These are phyloP conservation scores for Naganishia antarctica DNA, from an alignment of 768 basidiomycete genomes.

Conservation along the genomic window DNA sequence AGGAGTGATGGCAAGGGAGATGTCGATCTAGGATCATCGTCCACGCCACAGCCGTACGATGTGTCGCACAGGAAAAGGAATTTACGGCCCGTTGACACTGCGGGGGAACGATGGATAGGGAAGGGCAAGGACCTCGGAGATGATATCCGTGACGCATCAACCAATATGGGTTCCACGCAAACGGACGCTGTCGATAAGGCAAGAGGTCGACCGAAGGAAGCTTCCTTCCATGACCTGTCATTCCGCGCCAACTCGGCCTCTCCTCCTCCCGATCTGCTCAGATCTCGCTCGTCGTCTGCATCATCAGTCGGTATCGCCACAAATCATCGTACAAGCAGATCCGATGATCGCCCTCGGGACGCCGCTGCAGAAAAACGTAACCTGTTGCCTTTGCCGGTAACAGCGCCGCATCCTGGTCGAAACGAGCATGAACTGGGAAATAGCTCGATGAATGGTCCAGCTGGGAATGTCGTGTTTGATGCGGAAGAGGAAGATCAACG, in stretches of 20 bases:
- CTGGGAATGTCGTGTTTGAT: not conserved
- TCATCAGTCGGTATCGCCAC: constrained; percentile 15
- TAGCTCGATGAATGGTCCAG: not conserved
- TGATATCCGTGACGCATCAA: not conserved
- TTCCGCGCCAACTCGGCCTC: constrained; percentile 14
- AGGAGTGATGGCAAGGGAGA: not conserved
- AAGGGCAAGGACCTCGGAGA: not conserved
- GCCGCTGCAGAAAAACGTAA: constrained; percentile 13
- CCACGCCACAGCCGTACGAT: constrained; percentile 18
- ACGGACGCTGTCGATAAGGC: too few species aligned
- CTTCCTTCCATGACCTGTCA: too few species aligned
- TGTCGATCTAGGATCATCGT: constrained; percentile 21
- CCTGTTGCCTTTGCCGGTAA: constrained; percentile 21
- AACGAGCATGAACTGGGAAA: not conserved
- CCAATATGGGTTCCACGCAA: too few species aligned
- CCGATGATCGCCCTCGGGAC: not conserved
- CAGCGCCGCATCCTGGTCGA: not conserved
- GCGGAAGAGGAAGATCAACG: not conserved
- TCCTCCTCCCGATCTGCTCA: constrained; percentile 27
- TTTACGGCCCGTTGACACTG: not conserved
- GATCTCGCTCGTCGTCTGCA: constrained; percentile 20
- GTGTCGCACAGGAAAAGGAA: not conserved
- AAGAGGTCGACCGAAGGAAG: too few species aligned
- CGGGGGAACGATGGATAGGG: not conserved
- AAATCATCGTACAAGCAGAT: not conserved